Percentiles rank a stretch among this genome's conserved stretches.
Conservation (phyloP, 202 grass and related monocot genomes). For the Sporobolus alterniflorus region DNA sequence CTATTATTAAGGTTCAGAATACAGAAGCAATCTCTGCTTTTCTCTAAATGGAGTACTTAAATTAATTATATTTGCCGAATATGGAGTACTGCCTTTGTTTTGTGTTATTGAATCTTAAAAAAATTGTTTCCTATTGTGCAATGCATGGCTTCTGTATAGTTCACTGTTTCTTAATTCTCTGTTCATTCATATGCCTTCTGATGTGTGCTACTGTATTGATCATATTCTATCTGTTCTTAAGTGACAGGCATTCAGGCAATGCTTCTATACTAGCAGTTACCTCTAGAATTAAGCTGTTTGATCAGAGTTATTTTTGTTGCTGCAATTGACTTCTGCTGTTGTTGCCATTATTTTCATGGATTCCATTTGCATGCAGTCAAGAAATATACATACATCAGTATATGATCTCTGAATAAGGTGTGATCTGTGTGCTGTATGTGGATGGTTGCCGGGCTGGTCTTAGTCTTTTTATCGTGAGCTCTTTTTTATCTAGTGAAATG, state of each 20-base stretch:
- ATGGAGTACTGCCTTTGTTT: no score
- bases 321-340: background rate
- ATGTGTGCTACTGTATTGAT: conserved; percentile 28
- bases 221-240: conserved; percentile 25
- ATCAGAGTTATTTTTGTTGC: background rate
- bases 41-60: background rate
- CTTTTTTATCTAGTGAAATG: conserved; percentile 6
- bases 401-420: background rate
- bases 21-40: background rate
- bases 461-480: background rate
- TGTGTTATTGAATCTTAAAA: no score
- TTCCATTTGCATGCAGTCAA: conserved; percentile 4
- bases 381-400: background rate
- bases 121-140: background rate
- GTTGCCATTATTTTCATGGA: background rate
- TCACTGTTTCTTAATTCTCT: background rate
- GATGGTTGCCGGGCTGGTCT: background rate
- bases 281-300: conserved; percentile 11
- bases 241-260: background rate
- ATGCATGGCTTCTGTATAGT: no score
- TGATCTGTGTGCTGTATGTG: background rate
- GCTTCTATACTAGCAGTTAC: background rate
- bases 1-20: background rate
- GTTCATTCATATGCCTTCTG: background rate
- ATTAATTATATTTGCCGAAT: no score